Evolutionary conservation across 2,329 filamentous ascomycete species (phyloP).

Genomic region (Exophiala sideris): DNA sequence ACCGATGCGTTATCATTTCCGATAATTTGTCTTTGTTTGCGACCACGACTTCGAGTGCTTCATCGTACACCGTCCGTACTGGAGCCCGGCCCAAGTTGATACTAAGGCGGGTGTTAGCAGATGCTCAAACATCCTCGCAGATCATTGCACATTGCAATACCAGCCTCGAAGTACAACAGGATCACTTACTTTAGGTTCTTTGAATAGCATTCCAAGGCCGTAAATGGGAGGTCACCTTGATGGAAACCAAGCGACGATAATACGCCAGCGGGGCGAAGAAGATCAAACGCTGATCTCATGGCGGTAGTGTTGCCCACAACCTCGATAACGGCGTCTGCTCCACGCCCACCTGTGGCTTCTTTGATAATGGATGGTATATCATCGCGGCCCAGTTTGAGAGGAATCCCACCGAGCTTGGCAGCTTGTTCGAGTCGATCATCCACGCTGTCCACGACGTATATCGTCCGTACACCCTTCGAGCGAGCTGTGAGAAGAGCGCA

Average conservation of each 20-base stretch:
- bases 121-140: no score
- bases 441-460: conserved; percentile 57
- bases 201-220: conserved; percentile 59
- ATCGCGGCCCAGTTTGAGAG: conserved; percentile 60
- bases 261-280: conserved; percentile 67
- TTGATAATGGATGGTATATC: conserved; percentile 56
- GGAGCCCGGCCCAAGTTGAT: background rate
- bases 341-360: conserved; percentile 72
- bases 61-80: background rate
- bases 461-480: conserved; percentile 5
- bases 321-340: conserved; percentile 80
- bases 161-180: conserved; percentile 65
- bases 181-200: conserved; percentile 75
- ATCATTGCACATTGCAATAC: no score
- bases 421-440: conserved; percentile 56
- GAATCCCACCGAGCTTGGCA: conserved; percentile 57
- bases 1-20: background rate
- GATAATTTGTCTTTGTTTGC: background rate
- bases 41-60: background rate
- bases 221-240: conserved; percentile 67
- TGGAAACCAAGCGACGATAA: conserved; percentile 75
- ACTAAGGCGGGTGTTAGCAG: background rate
- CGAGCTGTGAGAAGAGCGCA: conserved; percentile 69
- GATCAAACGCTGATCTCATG: conserved; percentile 65
- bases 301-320: conserved; percentile 69